Base-by-base conservation (phyloP, 345 rosid genomes). In the Hibiscus trionum region DNA sequence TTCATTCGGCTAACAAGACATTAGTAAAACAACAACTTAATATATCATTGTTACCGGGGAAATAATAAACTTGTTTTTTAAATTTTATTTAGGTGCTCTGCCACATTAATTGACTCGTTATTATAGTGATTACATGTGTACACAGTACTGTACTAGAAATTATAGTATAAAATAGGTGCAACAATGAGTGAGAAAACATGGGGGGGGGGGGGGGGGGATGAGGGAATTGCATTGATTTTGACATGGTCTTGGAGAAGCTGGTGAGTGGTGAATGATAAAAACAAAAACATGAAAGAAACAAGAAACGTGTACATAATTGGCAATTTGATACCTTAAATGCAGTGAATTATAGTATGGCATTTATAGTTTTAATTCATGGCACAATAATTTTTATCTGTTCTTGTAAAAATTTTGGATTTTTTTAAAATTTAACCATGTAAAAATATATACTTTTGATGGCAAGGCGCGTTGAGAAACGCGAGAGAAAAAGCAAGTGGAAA, bases 401-500 rank as follows among this genome's bases (percentile, higher is more conserved):
- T 37, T 37, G 8, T 37, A 37, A 37, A 37, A 37, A 6, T 0
- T 6, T 37, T 6, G 42, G 1, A 6, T 37, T 37, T 37, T 37
- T 31, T 31, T 31, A 0, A 31, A 37, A 6, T 37, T 37, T 37
- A 37, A 37, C 9, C 9, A 37, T 37, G 42, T 37, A 6, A 37
- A 6, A 37, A 37, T 7, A 37, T 6, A 7, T 37, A 6, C 9
- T 37, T 37, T 37, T 37, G 42, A 7, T 37, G 42, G 9, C 42
- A 7, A 7, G 42, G 42, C 7, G 42, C 8, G 42, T 37, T 37
- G 42, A 37, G 6, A 0, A 12, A 29, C 74, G 29, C 66, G 72
- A 73, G 64, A 53, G 46, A 37, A 59, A 44, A 39, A 69, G 67
- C 76, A 52, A 73, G 66, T 79, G 15, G 21, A 47, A 55, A 57